Evolutionary conservation across 2,329 filamentous ascomycete genomes (phyloP).

Genomic region (Calonectria pteridis): DNA sequence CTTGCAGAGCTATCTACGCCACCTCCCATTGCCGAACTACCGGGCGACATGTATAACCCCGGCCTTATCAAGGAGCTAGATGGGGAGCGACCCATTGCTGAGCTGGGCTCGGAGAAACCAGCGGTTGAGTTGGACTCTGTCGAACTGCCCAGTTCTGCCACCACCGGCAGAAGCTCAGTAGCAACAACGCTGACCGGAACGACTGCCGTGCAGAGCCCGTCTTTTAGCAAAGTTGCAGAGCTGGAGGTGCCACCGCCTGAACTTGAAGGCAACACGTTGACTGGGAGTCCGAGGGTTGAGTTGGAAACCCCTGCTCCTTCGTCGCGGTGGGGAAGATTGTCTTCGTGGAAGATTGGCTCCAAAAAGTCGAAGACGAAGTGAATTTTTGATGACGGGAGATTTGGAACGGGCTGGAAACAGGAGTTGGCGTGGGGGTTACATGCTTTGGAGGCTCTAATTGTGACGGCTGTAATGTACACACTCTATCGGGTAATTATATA

Average conservation of each 20-base stretch:
- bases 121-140: neutral
- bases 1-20: slow-evolving; percentile 25
- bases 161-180: neutral
- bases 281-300: slow-evolving; percentile 17
- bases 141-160: neutral
- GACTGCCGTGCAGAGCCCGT: neutral
- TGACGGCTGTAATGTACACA: neutral
- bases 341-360: slow-evolving; percentile 37
- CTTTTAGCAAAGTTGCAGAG: slow-evolving; percentile 20
- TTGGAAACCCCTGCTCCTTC: slow-evolving; percentile 25
- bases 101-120: neutral
- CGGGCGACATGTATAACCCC: slow-evolving; percentile 9
- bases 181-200: neutral
- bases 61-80: neutral
- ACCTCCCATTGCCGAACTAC: slow-evolving; percentile 24
- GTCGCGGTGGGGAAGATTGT: slow-evolving; percentile 36
- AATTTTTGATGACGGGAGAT: neutral
- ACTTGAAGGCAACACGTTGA: slow-evolving; percentile 29
- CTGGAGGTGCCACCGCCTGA: slow-evolving; percentile 35
- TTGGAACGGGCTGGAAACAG: neutral
- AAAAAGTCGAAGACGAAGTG: slow-evolving; percentile 38
- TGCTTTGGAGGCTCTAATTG: neutral
- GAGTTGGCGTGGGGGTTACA: neutral
- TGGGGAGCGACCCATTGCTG: neutral
- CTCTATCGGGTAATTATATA: neutral